Base-by-base conservation (phyloP, 352 stramenopile genomes). In the Phytophthora sp. region DNA sequence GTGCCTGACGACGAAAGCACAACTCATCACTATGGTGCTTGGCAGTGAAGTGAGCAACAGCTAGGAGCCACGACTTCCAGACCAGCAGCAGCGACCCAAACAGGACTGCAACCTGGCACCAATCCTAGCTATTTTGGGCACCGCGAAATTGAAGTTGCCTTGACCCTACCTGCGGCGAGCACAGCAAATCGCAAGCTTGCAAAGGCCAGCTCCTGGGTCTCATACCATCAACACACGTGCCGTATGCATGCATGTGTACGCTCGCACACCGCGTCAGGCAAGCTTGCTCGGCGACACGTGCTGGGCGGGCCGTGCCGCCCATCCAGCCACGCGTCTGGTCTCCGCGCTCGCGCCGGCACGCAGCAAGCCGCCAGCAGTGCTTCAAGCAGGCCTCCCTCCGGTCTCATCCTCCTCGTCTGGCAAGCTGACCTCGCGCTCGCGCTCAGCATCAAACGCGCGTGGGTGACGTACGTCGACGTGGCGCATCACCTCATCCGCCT, bases 381-480 rank as follows among this genome's bases (percentile, higher is more conserved):
- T 62, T 62, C 24, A 63, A 62, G 18, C 26, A 37, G 27, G 1
- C 30, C 17, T 18, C 8, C 10, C 6, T 31, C 24, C 20, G 12
- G 31, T 15, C 15, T 28, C 37, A 26, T 17, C n/a, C 6, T 21
- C 41, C 43, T 51, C 26, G n/a, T 51, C 24, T 26, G 24, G n/a
- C 43, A 24, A 26, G 21, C 4, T 46, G 31, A 63, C 55, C 45
- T 34, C 34, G 54, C 26, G 15, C 55, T 64, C 45, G 55, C 57
- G 58, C 56, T 64, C 56, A n/a, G n/a, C n/a, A 39, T 64, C 55
- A 65, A 51, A 43, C 56, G 56, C 17, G 26, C 27, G 26, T 64
- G 34, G 35, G 20, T 66, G 38, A 53, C 46, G 38, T n/a, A 20
- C 57, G 20, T 50, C 43, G 41, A 49, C 41, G 41, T 17, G 24